Evolutionary conservation across 2,329 filamentous ascomycete species (phyloP).

Genomic region (Salinomyces thailandicus): DNA sequence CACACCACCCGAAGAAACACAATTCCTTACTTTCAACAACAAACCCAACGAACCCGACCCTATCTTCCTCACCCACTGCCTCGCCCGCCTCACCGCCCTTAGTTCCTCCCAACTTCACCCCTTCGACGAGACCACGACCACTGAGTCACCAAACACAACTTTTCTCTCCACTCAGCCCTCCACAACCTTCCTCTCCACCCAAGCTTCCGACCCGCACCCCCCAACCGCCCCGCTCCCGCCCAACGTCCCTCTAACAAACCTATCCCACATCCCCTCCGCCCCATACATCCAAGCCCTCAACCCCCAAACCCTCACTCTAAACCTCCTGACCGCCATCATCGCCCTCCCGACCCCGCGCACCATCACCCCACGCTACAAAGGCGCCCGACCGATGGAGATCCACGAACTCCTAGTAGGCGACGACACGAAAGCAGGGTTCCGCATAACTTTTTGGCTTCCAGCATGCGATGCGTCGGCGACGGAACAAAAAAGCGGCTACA

Average conservation of each 20-base stretch:
- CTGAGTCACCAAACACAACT: no score
- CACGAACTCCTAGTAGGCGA: slow-evolving; percentile 75
- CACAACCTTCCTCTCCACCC: slow-evolving; percentile 1
- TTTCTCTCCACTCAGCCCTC: slow-evolving; percentile 6
- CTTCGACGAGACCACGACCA: slow-evolving; percentile 17
- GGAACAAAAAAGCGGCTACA: no score
- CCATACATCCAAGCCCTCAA: slow-evolving; percentile 53
- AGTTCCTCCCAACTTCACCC: slow-evolving; percentile 48
- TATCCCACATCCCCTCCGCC: slow-evolving; percentile 61
- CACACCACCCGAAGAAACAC: slow-evolving; percentile 10
- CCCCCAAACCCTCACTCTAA: slow-evolving; percentile 73
- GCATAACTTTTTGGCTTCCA: slow-evolving; percentile 72
- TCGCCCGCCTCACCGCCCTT: slow-evolving; percentile 57
- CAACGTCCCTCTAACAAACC: slow-evolving; percentile 45
- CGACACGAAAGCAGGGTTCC: slow-evolving; percentile 71
- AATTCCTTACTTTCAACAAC: slow-evolving; percentile 19
- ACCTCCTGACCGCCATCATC: slow-evolving; percentile 71
- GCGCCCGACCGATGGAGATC: slow-evolving; percentile 42
- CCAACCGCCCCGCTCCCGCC: slow-evolving; percentile 8
- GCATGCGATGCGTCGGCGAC: no score
- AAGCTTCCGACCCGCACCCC: neutral
- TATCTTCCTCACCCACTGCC: slow-evolving; percentile 67
- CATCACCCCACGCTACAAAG: slow-evolving; percentile 49
- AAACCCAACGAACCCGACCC: slow-evolving; percentile 20
- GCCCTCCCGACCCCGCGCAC: slow-evolving; percentile 56